Evolutionary conservation across 148 eudicot genomes (phyloP), one percentile per base, ranked within the genome.

Genomic region (Pharnaceum exiguum): DNA sequence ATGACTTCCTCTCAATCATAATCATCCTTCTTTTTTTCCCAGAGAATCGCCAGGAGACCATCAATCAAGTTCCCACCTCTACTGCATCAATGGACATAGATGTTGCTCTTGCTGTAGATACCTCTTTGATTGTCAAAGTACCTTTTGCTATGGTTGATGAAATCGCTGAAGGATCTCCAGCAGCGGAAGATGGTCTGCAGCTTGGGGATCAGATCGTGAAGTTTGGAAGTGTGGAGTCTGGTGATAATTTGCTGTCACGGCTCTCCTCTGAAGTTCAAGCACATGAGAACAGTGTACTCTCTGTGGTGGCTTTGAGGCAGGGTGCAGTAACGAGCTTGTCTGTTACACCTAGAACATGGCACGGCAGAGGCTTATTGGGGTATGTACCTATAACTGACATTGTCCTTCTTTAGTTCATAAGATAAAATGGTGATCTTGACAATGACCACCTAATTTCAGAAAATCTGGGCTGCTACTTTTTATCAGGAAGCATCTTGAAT

Each of bases 131-230:
- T 56, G 63, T 47, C 59, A 70, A 57, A 61, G 68, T 80, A 63
- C 96, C 99, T 17, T 93, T 93, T 69, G 95, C 95, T 17, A 58
- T 88, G 75, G 77, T 93, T 43, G 96, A 93, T 83, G 96, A 93
- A 76, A 93, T 93, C 68, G 40, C 75, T 2, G 99, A 85, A 71
- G 79, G 78, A 52, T 93, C 99, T 44, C 99, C 99, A 40, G 95
- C 95, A 26, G 96, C 91, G 29, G 99, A 88, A 69, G 99, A 88
- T 71, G 99, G 99, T 38, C 65, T 93, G 73, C 96, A 93, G 63
- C 87, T 93, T 40, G 99, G 99, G 24, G 99, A 93, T 70, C 99
- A 85, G 63, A 76, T 93, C 37, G 70, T 85, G 63, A 88, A 83
- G 66, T 93, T 88, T 68, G 96, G 99, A 61, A 71, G 32, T 52